Base-by-base conservation (phyloP, 2,329 filamentous ascomycete genomes). In the Alternaria postmessia region DNA sequence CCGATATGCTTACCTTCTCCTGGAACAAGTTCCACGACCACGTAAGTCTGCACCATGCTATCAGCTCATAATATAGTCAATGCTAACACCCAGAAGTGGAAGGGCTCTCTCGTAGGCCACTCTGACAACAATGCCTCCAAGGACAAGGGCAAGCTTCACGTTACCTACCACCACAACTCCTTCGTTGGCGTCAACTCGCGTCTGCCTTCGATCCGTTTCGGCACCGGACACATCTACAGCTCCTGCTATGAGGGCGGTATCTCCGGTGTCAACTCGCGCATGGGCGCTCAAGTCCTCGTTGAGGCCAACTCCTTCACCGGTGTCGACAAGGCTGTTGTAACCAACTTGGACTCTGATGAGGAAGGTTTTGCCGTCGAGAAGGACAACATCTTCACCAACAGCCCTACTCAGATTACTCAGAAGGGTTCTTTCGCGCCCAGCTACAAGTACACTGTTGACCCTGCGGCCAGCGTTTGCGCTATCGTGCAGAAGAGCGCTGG, bases 131-230 rank as follows among this genome's bases (percentile, higher is more conserved):
- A 61, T 77, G 77, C 66, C 26, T 78, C 69, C 49, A 67, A 69
- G 28, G 88, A 91, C 78, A 85, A 71, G 1, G 88, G 88, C 67
- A 82, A 88, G 72, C 82, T 91, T 34, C 84, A 81, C 72, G 80
- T 91, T 49, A 90, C 89, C 57, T 89, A 88, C 75, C 84, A 85
- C 79, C 87, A 90, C 83, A 91, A 91, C 84, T 81, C 85, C 80
- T 91, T 84, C 82, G 73, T 73, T 67, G 88, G 89, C 79, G 78
- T 89, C 71, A 87, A 88, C 82, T 88, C 86, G 12, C 88, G 89
- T 58, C 80, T 80, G 0, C 88, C 89, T 7, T 87, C 85, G 5
- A 75, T 90, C 72, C 87, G 88, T 63, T 91, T 91, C 79, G 89
- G 88, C 28, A 89, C 86, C 47, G 87, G 79, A 14, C 89, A 91